Percentiles rank a stretch among this genome's conserved stretches.
phyloP scores from a whole-genome alignment of 257 asterid genomes.

The Nicotiana attenuata region DNA sequence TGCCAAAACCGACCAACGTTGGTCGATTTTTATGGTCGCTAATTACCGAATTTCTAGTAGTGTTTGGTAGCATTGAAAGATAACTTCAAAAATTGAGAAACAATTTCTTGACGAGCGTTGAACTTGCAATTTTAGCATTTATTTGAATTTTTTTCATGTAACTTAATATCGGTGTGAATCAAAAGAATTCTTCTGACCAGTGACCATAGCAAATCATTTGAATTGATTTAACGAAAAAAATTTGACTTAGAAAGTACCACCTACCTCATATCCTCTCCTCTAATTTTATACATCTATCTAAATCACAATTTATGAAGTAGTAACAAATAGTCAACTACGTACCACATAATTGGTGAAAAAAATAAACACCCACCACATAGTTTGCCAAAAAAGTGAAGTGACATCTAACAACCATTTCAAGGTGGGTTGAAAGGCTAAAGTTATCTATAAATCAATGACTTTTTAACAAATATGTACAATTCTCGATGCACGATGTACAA shows the following conservation, averaged over 20 bases:
- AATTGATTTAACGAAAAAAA: too few species aligned
- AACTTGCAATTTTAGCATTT: not conserved
- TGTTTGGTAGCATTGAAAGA: not conserved
- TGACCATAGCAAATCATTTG: too few species aligned
- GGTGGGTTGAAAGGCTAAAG: not conserved
- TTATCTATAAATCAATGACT: not conserved
- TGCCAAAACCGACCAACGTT: too few species aligned
- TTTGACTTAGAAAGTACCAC: not conserved
- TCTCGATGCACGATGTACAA: not conserved
- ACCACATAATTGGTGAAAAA: not conserved
- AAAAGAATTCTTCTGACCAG: too few species aligned
- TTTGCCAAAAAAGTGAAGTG: not conserved
- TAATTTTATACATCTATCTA: not conserved
- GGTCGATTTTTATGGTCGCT: too few species aligned
- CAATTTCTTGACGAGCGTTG: not conserved
- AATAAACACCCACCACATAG: not conserved
- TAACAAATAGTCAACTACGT: not conserved
- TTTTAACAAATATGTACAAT: not conserved
- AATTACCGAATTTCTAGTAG: too few species aligned
- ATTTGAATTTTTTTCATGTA: too few species aligned
- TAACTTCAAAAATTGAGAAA: not conserved
- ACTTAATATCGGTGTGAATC: too few species aligned
- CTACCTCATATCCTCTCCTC: not conserved
- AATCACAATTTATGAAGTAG: not conserved
- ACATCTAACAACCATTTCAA: conserved; percentile 4